Base-by-base conservation (phyloP, 2,329 filamentous ascomycete species). In the Emmonsia crescens region DNA sequence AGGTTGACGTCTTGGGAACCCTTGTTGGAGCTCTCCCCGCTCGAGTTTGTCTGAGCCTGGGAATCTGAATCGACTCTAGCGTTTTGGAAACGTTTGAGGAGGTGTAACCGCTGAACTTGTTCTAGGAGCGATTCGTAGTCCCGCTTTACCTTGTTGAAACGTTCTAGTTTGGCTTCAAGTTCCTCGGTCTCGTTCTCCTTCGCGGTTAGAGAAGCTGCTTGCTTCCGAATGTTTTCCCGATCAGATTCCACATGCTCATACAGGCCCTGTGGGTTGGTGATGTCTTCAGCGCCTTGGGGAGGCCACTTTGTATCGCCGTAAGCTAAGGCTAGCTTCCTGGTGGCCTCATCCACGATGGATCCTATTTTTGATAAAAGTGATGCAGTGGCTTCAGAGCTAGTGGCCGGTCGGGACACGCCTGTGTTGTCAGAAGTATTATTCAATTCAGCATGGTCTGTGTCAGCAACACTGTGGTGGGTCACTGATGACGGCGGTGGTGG, bases 401-500 rank as follows among this genome's bases (percentile, higher is more conserved):
- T 59, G 29, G 42, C n/a, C 3, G 58, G 58, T 42, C 48, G 58
- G 14, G 36, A 52, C 9, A 42, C 16, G 5, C 10, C 29, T 14
- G 27, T 49, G 33, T 44, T 60, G 12, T 52, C 46, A 21, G 46
- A 31, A 31, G 24, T 21, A 31, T 54, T 54, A 54, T 52, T 42
- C 16, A 54, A 31, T 21, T 48, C 48, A 16, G 46, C 19, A 10
- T 60, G 58, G 5, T 67, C 70, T 57, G 73, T 73, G 4, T 72
- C 62, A 27, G 72, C 72, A 21, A 74, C 73, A 66, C 71, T 77
- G 36, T 72, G 74, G 68, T 76, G 75, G 9, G 72, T 74, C 36
- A 74, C 70, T 14, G 91, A 96, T 0, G 91, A 96, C 6, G 89
- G 81, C 63, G 89, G 84, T 14, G 86, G 86, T 5, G 82, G 80